phyloP scores from a whole-genome alignment of 2,329 filamentous ascomycete genomes.

The Ceratocystis alfenasii region DNA sequence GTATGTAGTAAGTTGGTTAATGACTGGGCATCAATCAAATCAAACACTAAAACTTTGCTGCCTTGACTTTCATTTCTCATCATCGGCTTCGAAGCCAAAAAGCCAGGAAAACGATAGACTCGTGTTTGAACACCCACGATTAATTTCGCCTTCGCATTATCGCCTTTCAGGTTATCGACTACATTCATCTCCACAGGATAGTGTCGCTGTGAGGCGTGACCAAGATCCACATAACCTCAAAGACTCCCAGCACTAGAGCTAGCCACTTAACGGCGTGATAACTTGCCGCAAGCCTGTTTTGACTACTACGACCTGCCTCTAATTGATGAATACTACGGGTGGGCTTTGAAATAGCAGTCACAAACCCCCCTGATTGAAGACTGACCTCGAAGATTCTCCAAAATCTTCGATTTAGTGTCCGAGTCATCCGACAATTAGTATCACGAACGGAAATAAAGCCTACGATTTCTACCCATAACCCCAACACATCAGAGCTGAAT shows the following conservation, averaged over 20 bases:
- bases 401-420: neutral
- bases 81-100: neutral
- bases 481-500: no score
- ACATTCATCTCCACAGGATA: neutral
- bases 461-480: no score
- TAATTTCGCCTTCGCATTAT: neutral
- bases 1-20: neutral
- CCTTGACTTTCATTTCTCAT: neutral
- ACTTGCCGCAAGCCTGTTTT: neutral
- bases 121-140: neutral
- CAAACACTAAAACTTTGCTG: slow-evolving; percentile 1
- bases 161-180: neutral
- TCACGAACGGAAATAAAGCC: neutral
- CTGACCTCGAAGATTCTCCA: neutral
- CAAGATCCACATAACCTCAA: neutral
- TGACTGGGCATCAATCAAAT: slow-evolving; percentile 3
- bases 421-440: neutral
- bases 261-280: neutral
- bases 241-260: neutral
- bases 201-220: neutral
- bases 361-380: neutral
- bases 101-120: neutral
- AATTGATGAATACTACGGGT: neutral
- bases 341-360: neutral
- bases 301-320: neutral